Evolutionary conservation across 2,329 filamentous ascomycete species (phyloP).

Genomic region (Fusarium subtropicale): DNA sequence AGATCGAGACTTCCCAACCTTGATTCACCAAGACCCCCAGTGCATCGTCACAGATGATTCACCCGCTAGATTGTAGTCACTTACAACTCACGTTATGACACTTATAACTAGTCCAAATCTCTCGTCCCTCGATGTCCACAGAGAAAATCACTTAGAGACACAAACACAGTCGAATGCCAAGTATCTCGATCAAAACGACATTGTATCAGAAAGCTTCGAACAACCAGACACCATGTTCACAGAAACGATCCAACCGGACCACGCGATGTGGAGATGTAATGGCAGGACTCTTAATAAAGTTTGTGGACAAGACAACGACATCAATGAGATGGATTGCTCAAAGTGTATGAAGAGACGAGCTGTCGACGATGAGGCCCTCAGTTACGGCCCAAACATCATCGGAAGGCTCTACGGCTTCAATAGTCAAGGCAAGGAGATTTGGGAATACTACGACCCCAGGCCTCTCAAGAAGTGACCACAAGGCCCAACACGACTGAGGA

Average conservation of each 20-base stretch:
- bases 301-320: background rate
- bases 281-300: background rate
- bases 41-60: background rate
- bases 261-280: constrained; percentile 7
- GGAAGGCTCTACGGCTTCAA: background rate
- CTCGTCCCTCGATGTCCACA: accelerated
- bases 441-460: background rate
- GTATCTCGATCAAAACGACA: too few species aligned
- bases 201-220: background rate
- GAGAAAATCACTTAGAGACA: too few species aligned
- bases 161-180: too few species aligned
- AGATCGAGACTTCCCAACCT: background rate
- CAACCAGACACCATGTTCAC: background rate
- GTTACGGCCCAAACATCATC: background rate
- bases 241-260: background rate
- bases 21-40: background rate
- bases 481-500: too few species aligned
- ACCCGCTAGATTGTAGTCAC: background rate
- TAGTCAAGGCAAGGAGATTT: background rate
- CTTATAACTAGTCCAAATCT: background rate
- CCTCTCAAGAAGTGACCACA: background rate
- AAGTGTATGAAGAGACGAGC: background rate
- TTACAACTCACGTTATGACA: too few species aligned
- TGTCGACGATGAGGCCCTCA: background rate
- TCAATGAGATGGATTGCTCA: background rate